phyloP scores from a whole-genome alignment of 225 moss, liverwort and hornwort genomes.

The Polytrichum formosum region DNA sequence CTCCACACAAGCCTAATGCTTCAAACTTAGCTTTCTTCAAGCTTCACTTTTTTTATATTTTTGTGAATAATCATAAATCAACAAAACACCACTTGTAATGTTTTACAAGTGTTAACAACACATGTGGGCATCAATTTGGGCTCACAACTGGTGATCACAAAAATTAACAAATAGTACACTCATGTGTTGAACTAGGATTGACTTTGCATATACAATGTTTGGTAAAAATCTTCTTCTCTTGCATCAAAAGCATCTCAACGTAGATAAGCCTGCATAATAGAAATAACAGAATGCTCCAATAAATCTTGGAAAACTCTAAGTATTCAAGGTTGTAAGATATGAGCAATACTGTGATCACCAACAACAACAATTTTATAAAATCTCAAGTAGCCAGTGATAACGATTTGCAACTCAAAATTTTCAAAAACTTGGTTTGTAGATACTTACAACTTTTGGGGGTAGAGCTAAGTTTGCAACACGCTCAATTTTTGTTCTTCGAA shows the following conservation, averaged over 20 bases:
- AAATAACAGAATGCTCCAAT: background rate
- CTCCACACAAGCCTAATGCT: no score
- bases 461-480: constrained; percentile 66
- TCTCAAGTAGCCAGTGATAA: background rate
- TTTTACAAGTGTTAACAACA: no score
- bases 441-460: constrained; percentile 51
- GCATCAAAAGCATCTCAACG: constrained; percentile 59
- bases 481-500: constrained; percentile 61
- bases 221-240: constrained; percentile 61
- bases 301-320: no score
- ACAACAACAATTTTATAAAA: background rate
- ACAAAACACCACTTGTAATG: no score
- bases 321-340: no score
- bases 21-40: no score
- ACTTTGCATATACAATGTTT: constrained; percentile 60
- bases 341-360: background rate
- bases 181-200: constrained; percentile 64
- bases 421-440: background rate
- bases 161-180: constrained; percentile 3
- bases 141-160: no score
- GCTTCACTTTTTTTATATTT: no score
- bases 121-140: no score
- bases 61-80: no score
- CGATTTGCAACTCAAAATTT: background rate
- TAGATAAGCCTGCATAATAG: constrained; percentile 32